Percentiles rank a stretch among this genome's conserved stretches.
phyloP scores from a whole-genome alignment of 2,329 filamentous ascomycete genomes.

The Aspergillus sp. region DNA sequence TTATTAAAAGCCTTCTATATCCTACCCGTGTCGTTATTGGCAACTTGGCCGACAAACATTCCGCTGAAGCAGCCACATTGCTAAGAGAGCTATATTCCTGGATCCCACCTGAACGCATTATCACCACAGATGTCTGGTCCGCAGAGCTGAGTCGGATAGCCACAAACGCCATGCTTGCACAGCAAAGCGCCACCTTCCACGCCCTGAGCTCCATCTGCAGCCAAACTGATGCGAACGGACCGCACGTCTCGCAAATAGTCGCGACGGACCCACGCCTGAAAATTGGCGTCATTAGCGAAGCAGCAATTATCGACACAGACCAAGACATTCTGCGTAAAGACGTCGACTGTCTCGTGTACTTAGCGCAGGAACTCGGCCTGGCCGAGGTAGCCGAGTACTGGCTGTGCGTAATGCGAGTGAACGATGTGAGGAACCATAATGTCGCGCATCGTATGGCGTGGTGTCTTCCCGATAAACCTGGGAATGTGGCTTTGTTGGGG shows the following conservation, averaged over 20 bases:
- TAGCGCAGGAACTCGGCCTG: constrained; percentile 12
- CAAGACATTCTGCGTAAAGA: constrained; percentile 4
- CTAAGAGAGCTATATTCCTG: constrained; percentile 13
- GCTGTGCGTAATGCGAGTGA: constrained; percentile 10
- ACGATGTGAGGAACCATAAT: constrained; percentile 1
- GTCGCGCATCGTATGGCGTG: background rate
- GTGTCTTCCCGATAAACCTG: background rate
- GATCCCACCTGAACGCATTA: constrained; percentile 3
- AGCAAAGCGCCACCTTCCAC: background rate
- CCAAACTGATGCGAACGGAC: background rate
- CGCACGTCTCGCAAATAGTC: background rate
- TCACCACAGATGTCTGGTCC: background rate
- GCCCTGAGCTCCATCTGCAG: background rate
- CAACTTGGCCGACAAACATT: constrained; percentile 11
- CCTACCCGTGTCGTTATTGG: constrained; percentile 14
- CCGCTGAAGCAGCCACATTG: constrained; percentile 7
- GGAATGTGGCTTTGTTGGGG: background rate
- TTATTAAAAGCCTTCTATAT: constrained; percentile 9
- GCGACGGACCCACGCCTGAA: background rate
- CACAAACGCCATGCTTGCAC: background rate
- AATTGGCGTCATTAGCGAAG: background rate
- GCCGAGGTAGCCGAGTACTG: constrained; percentile 15
- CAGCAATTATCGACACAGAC: background rate
- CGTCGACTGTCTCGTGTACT: constrained; percentile 11
- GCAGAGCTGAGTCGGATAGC: background rate